Conservation (phyloP, 1,139 yeast genomes). For the Magnusiomyces tetraspermus region DNA sequence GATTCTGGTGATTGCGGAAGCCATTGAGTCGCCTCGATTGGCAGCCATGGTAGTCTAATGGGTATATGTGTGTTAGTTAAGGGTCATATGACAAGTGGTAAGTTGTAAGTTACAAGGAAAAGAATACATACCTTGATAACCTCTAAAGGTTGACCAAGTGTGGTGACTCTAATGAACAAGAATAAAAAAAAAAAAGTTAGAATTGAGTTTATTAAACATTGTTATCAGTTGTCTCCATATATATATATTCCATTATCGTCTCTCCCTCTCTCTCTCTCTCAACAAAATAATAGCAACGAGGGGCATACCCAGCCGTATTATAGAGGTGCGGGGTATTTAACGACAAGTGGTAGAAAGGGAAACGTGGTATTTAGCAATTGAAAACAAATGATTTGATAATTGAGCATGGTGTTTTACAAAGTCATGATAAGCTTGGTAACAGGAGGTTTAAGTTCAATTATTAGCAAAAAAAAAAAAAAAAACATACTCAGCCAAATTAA, state of each 20-base stretch:
- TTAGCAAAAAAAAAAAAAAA: too few species aligned
- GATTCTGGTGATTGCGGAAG: constrained; percentile 64
- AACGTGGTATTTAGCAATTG: not conserved
- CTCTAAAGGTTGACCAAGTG: constrained; percentile 96
- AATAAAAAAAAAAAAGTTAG: not conserved
- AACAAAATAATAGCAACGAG: too few species aligned
- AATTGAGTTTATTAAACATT: not conserved
- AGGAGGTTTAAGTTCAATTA: too few species aligned
- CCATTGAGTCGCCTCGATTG: constrained; percentile 60
- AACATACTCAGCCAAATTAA: constrained; percentile 64
- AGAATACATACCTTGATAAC: constrained; percentile 47
- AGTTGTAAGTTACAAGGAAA: not conserved
- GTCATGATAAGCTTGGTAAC: too few species aligned
- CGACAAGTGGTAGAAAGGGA: not conserved
- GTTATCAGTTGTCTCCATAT: not conserved
- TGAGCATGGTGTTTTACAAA: not conserved
- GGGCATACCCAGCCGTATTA: too few species aligned
- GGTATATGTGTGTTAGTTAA: not conserved
- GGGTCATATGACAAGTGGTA: not conserved
- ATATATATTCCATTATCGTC: too few species aligned
- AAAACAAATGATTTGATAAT: not conserved
- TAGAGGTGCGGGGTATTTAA: too few species aligned
- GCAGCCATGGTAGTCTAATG: constrained; percentile 89
- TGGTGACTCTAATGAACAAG: constrained; percentile 58
- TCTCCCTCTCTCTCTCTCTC: too few species aligned